Evolutionary conservation across 2,329 filamentous ascomycete species (phyloP), one percentile per base, ranked within the genome.

Genomic region (Tolypocladium nubicola): DNA sequence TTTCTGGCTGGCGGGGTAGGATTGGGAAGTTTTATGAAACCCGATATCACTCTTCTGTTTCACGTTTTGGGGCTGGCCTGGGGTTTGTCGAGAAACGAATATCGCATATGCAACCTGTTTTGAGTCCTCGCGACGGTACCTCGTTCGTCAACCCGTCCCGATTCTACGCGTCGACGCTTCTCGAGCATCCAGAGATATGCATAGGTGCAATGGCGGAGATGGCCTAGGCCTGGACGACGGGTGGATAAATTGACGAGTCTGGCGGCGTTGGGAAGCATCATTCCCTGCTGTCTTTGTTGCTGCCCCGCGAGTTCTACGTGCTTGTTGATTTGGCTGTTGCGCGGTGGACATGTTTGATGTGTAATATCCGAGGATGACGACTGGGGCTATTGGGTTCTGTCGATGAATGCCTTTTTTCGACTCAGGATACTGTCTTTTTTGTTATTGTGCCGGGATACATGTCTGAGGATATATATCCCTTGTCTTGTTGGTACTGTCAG

Each of bases 21-120:
- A 21, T 21, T 14, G 47, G 19, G 30, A 50, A 35, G 30, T 50
- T 10, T 50, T 19, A 35, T 3, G 47, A 19, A 21, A 21, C 53
- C 45, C 55, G 56, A 60, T 58, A 47, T 62, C 59, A 62, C 56
- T 61, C 64, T 63, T 60, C 64, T 50, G 33, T 49, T 60, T 61
- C 56, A 56, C 57, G 47, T 45, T 45, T 55, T 43, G 52, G 52
- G 35, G 43, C 52, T 43, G 52, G 39, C 38, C 38, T 26, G 37
- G 39, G 8, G 21, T 33, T 33, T 41, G 19, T 43, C 23, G 23
- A 43, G 23, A 21, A 43, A 19, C 52, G 52, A 26, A 41, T 54
- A 33, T 33, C 52, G 52, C 52, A 43, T 33, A 33, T n/a, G 52
- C 52, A 41, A 41, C 10, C 10, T 41, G 30, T 13, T 37, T 26